Conservation (phyloP, 2,329 filamentous ascomycete species). For the Nemania sp. region DNA sequence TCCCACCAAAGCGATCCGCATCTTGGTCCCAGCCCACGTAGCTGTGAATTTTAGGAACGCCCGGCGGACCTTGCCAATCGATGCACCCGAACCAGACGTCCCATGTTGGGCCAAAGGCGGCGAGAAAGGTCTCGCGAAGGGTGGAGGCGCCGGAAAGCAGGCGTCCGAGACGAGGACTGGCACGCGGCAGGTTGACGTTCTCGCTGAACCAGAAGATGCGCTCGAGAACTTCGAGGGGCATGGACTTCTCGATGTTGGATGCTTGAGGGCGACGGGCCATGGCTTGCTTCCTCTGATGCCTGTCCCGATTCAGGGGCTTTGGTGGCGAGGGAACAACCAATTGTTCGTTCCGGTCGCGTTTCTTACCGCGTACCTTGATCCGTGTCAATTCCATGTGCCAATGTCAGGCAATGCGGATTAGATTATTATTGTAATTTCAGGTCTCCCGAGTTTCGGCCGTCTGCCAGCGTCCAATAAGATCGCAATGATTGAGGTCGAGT, state of each 20-base stretch:
- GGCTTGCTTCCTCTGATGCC: slow-evolving; percentile 22
- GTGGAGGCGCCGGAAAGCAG: slow-evolving; percentile 49
- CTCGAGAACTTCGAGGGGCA: slow-evolving; percentile 60
- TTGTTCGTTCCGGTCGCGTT: slow-evolving; percentile 33
- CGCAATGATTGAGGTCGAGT: neutral
- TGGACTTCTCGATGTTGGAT: slow-evolving; percentile 40
- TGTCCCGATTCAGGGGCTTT: slow-evolving; percentile 23
- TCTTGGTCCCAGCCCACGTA: slow-evolving; percentile 41
- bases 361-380: slow-evolving; percentile 54
- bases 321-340: neutral
- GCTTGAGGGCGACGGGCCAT: slow-evolving; percentile 24
- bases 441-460: no score
- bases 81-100: slow-evolving; percentile 43
- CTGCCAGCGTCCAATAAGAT: neutral
- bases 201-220: slow-evolving; percentile 55
- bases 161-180: slow-evolving; percentile 50
- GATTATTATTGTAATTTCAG: no score
- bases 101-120: slow-evolving; percentile 49
- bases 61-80: slow-evolving; percentile 33
- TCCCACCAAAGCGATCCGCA: slow-evolving; percentile 40
- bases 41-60: slow-evolving; percentile 20
- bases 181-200: slow-evolving; percentile 53
- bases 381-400: slow-evolving; percentile 53
- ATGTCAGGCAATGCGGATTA: neutral
- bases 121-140: slow-evolving; percentile 42